Base-by-base conservation (phyloP, 345 rosid species). In the Cardiospermum halicacabum region DNA sequence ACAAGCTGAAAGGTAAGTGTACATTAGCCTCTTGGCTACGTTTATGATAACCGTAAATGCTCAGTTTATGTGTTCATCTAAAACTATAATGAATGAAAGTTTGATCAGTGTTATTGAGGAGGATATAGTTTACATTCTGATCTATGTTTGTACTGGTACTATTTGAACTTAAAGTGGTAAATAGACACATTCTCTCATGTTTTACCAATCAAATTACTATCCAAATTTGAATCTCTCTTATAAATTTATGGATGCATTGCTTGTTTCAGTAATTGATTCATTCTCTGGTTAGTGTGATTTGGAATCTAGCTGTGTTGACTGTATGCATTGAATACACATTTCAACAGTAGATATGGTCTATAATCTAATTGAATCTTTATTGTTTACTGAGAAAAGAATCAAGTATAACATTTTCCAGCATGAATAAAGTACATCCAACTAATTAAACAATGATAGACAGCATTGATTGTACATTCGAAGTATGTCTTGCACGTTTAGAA, bases 1-100 rank as follows among this genome's bases (percentile, higher is more conserved):
- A 76, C 76, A 82, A 47, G 72, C 78, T 37, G 82, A 91, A 65
- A 77, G 78, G 57, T 94, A 78, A 70, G 12, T 73, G 67, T 58
- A 65, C 42, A 63, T 67, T 40, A 50, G 13, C 42, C 58, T 49
- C 34, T 4, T 24, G 25, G 12, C 24, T 51, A 57, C 13, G 36
- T 26, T 39, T 62, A 37, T 34, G 49, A 5, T 45, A 60, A 32
- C 8, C 42, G 13, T 43, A 2, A 3, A 21, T 54, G 22, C 53
- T 27, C 28, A 11, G 30, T 28, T 65, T 42, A 36, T 36, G 7
- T 65, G 28, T 21, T 28, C 22, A 16, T 11, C n/a, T 42, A 30
- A 54, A 53, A 34, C 36, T 48, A 39, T 39, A 36, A 26, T 24
- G 21, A 10, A n/a, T n/a, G n/a, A n/a, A n/a, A 30, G 60, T 43